Evolutionary conservation across 2,329 filamentous ascomycete species (phyloP), one percentile per base, ranked within the genome.

Genomic region (Dothideomycetidae sp.): DNA sequence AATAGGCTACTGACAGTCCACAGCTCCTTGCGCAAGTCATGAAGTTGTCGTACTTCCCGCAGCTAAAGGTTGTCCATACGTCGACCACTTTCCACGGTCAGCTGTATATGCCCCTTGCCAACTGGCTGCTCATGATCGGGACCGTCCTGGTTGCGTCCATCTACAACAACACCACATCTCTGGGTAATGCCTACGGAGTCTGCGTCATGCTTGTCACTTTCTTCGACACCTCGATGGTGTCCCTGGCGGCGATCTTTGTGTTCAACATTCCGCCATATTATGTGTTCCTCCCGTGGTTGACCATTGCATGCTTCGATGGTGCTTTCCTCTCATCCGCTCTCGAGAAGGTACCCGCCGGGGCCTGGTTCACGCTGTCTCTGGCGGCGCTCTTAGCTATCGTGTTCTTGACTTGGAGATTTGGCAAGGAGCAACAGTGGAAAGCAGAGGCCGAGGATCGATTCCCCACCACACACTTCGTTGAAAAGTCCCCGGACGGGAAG

Each of bases 171-270:
- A 80, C 77, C 1, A 79, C 74, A 1, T 66, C 66, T 39, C 66
- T 84, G 0, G 80, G 80, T 15, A 74, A 83, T 48, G 80, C 80
- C 0, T 85, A 85, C 47, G 79, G 81, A 26, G 75, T 82, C 5
- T 86, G 81, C 46, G 81, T 86, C 51, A 82, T 85, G 48, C 71
- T 81, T 33, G 81, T 85, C 30, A 82, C 80, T 0, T 82, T 85
- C 52, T 75, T 86, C 50, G 78, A 78, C 38, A 85, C 80, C 0
- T 78, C 70, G 53, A 75, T 88, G 67, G 75, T 83, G 1, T 70
- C 77, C 0, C 60, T 86, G 1, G 76, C 79, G 1, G 75, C 80
- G 0, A 64, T 85, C 2, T 64, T 85, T 26, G 75, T 83, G 28
- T 86, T 81, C 81, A 66, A 71, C 13, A 53, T 79, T 16, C 68